A percentile compares a stretch with the other conserved stretches of the same genome.
phyloP scores from a whole-genome alignment of 805 yeast species.

The Ogataea pini region DNA sequence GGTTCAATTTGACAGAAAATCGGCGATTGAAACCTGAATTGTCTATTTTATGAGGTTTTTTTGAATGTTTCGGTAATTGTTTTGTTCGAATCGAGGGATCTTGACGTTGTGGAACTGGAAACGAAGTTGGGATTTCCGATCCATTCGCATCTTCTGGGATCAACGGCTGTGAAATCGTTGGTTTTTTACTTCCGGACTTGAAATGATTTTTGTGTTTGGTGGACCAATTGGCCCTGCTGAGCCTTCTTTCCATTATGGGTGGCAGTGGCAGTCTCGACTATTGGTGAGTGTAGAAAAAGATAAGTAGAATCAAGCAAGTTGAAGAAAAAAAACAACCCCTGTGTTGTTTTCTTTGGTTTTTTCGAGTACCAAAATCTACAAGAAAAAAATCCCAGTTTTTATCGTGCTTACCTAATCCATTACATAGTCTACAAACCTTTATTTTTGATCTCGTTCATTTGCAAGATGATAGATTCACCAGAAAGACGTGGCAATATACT shows the following conservation, averaged over 20 bases:
- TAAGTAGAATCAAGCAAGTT: neutral
- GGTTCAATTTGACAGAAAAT: slow-evolving; percentile 26
- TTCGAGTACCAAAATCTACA: neutral
- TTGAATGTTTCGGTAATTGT: slow-evolving; percentile 7
- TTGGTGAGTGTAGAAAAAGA: no score
- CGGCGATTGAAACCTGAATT: slow-evolving; percentile 25
- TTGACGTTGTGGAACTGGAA: slow-evolving; percentile 10
- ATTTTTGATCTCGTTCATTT: slow-evolving; percentile 28
- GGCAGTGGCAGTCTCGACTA: no score
- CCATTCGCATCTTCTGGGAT: slow-evolving; percentile 4
- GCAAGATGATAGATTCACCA: slow-evolving; percentile 27
- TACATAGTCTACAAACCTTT: slow-evolving; percentile 11
- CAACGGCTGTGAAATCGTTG: slow-evolving; percentile 6
- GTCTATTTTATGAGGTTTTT: slow-evolving; percentile 23
- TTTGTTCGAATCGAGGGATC: neutral
- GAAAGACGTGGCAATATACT: slow-evolving; percentile 20
- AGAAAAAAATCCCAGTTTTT: neutral
- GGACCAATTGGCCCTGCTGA: slow-evolving; percentile 32
- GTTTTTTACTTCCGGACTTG: slow-evolving; percentile 5
- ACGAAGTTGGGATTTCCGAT: neutral
- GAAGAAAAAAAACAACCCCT: neutral
- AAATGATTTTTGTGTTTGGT: slow-evolving; percentile 17
- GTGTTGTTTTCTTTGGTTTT: neutral
- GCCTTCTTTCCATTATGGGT: slow-evolving; percentile 21
- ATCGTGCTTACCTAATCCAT: neutral